Percentiles rank a stretch among this genome's conserved stretches.
phyloP scores from a whole-genome alignment of 257 asterid species.

The Scutellaria minor region DNA sequence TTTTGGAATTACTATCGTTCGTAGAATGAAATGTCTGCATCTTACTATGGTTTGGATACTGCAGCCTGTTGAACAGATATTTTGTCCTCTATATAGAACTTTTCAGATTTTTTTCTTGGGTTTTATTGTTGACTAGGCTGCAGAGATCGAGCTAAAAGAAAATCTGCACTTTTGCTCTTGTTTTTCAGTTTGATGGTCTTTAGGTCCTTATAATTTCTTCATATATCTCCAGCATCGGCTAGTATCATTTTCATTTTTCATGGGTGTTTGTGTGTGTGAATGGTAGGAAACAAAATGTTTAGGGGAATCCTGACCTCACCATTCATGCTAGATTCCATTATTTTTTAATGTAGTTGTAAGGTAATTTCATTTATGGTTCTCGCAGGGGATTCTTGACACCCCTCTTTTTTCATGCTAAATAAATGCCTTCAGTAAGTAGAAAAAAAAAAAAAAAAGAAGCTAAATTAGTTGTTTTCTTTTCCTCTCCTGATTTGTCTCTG shows the following conservation, averaged over 20 bases:
- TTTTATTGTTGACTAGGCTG: neutral
- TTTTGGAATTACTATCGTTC: neutral
- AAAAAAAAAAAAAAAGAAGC: neutral
- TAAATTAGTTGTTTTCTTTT: constrained; percentile 1
- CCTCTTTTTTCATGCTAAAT: constrained; percentile 10
- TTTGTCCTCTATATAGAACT: constrained; percentile 5
- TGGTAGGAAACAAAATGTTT: neutral
- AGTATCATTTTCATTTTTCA: neutral
- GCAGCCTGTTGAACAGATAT: neutral
- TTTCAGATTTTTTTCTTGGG: neutral
- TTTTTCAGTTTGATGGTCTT: neutral
- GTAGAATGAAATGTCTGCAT: neutral
- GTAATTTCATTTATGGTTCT: neutral
- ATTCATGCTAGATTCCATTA: neutral
- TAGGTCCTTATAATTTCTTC: neutral
- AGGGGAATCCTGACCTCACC: constrained; percentile 1
- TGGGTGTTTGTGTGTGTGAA: neutral
- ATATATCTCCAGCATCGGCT: neutral
- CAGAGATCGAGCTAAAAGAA: neutral
- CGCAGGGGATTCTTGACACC: neutral
- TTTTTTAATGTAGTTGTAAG: neutral
- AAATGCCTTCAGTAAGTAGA: constrained; percentile 20
- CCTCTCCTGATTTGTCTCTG: constrained; percentile 2
- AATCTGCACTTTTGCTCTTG: neutral
- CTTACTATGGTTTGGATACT: neutral